phyloP scores from a whole-genome alignment of 345 rosid genomes.

The Brassica carinata region DNA sequence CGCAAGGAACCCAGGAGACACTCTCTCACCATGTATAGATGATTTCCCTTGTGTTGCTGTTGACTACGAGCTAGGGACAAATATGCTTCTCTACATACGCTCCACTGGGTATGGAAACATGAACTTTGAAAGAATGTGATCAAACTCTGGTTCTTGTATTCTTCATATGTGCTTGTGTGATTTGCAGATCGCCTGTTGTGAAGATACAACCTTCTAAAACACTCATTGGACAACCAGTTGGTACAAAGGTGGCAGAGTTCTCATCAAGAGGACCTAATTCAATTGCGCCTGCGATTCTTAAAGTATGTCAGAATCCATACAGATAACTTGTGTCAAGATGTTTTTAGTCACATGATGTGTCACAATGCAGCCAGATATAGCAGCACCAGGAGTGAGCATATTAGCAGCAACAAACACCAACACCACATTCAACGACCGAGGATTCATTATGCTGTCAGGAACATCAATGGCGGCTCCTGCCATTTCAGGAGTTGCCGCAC shows the following conservation, averaged over 20 bases:
- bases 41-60: conserved; percentile 44
- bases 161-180: neutral
- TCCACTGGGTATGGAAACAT: conserved; percentile 37
- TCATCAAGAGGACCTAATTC: conserved; percentile 61
- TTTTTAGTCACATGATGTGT: neutral
- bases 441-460: neutral
- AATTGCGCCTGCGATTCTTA: conserved; percentile 22
- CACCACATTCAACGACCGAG: neutral
- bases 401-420: neutral
- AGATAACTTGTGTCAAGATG: neutral
- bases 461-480: neutral
- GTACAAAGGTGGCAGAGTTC: conserved; percentile 35
- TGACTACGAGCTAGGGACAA: conserved; percentile 43
- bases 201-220: conserved; percentile 34
- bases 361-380: neutral
- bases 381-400: conserved; percentile 5
- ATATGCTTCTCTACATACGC: conserved; percentile 45
- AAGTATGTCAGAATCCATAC: conserved; percentile 17
- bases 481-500: neutral
- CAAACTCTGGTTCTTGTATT: neutral
- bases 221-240: conserved; percentile 27
- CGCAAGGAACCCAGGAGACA: conserved; percentile 41
- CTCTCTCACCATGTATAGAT: conserved; percentile 34
- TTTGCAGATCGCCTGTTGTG: conserved; percentile 29
- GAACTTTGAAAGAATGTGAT: neutral